A percentile compares a stretch with the other conserved stretches of the same genome.
Evolutionary conservation across 176 grass and related monocot species (phyloP).

Genomic region (Phoenix dactylifera): DNA sequence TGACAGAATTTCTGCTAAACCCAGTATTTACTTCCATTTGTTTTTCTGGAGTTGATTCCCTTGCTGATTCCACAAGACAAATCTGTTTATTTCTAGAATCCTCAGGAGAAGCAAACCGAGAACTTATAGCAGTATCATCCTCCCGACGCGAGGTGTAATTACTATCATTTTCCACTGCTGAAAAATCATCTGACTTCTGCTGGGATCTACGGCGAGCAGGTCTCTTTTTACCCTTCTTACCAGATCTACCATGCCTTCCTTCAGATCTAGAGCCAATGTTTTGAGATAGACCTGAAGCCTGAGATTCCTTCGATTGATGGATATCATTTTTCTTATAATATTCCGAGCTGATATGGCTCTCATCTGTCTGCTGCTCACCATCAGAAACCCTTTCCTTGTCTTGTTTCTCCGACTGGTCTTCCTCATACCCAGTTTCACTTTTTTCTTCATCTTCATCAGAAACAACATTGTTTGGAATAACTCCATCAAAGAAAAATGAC

Average conservation of each 20-base stretch:
- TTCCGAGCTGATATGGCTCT: constrained; percentile 58
- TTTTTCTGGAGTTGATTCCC: constrained; percentile 56
- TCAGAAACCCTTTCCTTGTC: constrained; percentile 41
- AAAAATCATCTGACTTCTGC: constrained; percentile 63
- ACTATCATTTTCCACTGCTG: constrained; percentile 60
- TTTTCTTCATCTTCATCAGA: constrained; percentile 88
- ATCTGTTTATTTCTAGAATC: constrained; percentile 71
- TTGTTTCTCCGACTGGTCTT: constrained; percentile 40
- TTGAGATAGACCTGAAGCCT: constrained; percentile 37
- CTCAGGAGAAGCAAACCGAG: constrained; percentile 91
- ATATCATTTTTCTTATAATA: constrained; percentile 55
- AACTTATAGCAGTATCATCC: constrained; percentile 72
- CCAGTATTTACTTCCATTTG: constrained; percentile 11
- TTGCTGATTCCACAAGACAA: constrained; percentile 46
- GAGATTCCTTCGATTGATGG: constrained; percentile 44
- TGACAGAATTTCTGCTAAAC: constrained; percentile 36
- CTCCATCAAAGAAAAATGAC: constrained; percentile 90
- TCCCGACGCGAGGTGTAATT: constrained; percentile 43
- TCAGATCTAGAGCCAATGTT: constrained; percentile 48
- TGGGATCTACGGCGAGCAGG: constrained; percentile 69
- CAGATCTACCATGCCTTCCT: constrained; percentile 60
- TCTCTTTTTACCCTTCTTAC: constrained; percentile 97
- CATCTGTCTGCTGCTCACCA: constrained; percentile 43
- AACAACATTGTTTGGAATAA: constrained; percentile 58
- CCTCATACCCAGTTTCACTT: constrained; percentile 60